Base-by-base conservation (phyloP, 139 green algal species). In the Chlamydomonas asymmetrica region DNA sequence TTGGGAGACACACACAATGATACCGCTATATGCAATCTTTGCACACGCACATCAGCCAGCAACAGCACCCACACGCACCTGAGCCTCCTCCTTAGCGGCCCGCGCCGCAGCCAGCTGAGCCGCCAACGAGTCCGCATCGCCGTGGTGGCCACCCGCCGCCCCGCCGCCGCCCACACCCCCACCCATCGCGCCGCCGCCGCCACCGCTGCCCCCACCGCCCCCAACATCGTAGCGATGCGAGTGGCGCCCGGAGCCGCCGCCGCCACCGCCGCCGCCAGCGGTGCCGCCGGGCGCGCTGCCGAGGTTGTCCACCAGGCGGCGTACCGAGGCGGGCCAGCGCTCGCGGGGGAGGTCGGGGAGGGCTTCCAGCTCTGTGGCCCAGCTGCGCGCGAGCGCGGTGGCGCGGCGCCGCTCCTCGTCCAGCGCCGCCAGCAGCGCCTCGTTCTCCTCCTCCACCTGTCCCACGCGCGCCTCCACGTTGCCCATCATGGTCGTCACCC, bases 361-460 rank as follows among this genome's bases (percentile, higher is more conserved):
- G 37, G 73, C 62, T 3, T 85, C 75, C 38, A 82, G 23, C 5
- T 75, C 54, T 4, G 29, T 45, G 5, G 75, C 60, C 72, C 72
- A 65, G 61, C 43, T 57, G 48, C 60, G 71, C 1, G 71, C 71
- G 54, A 62, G 59, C 20, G 56, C 66, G 0, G 74, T 66, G 9
- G 43, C 66, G 4, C 75, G 75, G 9, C 71, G 66, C 2, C 75
- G 75, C 41, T 72, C 67, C 59, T 81, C 75, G 41, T 81, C 75
- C 35, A 81, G 67, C 31, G 72, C 66, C 31, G 60, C 37, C 8
- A 60, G 48, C 66, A 81, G 59, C 8, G 23, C 57, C 67, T 81
- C 75, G 35, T 81, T 81, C 40, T 81, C 75, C 43, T 81, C 75
- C 48, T 81, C 74, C 56, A 80, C 66, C 65, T 80, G 66, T 37